Conservation (phyloP, 129 eudicot genomes). For the Oenanthe sinensis region DNA sequence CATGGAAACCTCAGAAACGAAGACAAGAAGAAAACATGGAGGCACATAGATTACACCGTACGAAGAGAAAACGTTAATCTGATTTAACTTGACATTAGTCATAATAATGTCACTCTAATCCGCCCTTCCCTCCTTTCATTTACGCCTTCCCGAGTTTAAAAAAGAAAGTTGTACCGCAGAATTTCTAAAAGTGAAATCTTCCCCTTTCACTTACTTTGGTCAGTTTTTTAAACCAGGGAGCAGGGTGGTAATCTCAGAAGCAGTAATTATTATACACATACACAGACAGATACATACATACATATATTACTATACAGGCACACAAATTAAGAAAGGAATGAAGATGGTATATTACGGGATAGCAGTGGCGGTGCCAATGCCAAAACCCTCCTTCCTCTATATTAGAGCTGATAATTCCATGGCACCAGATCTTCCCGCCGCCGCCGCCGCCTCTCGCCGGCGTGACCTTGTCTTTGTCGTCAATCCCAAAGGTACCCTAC, state of each 20-base stretch:
- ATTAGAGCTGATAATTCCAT: constrained; percentile 34
- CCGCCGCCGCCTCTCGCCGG: constrained; percentile 43
- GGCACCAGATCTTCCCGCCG: constrained; percentile 41
- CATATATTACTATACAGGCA: background rate
- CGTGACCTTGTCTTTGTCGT: constrained; percentile 91
- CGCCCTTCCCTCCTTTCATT: no score
- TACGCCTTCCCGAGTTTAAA: no score
- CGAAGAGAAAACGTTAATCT: background rate
- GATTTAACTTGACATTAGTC: no score
- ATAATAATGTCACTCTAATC: background rate
- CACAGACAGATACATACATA: no score
- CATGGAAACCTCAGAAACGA: background rate
- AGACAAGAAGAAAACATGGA: background rate
- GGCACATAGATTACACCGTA: background rate
- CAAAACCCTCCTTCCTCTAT: constrained; percentile 63
- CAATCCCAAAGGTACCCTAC: constrained; percentile 60
- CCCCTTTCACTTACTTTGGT: no score
- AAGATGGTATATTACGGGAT: constrained; percentile 29
- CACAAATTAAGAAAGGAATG: background rate
- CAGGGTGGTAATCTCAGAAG: no score
- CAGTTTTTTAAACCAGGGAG: no score
- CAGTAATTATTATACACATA: no score
- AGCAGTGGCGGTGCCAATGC: constrained; percentile 37
- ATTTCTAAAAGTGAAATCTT: no score
- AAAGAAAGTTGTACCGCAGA: no score